These are phyloP conservation scores for Wickerhamomyces chambardii DNA, from an alignment of 805 yeast genomes.

Conservation along the genomic window DNA sequence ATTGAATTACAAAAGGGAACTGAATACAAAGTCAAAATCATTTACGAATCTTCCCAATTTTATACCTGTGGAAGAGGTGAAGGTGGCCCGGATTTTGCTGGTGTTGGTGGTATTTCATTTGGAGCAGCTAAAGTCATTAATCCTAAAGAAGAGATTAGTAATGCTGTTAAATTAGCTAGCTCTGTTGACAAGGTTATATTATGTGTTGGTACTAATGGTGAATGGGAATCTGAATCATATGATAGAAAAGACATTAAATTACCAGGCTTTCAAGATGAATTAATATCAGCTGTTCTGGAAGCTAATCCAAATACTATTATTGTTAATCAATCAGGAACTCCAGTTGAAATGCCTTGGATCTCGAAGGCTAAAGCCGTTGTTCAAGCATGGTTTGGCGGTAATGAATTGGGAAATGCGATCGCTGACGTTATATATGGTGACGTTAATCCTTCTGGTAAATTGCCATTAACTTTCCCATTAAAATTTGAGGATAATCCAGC, in stretches of 20 bases:
- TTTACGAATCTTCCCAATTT: conserved; percentile 43
- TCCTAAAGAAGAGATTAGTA: conserved; percentile 21
- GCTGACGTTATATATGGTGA: conserved; percentile 57
- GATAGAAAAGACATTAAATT: conserved; percentile 44
- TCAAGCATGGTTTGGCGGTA: conserved; percentile 55
- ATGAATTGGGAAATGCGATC: conserved; percentile 48
- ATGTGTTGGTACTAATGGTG: conserved; percentile 41
- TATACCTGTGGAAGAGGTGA: conserved; percentile 6
- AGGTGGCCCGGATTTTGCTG: conserved; percentile 15
- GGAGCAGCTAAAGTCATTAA: conserved; percentile 23
- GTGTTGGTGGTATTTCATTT: conserved; percentile 26
- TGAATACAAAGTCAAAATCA: conserved; percentile 34
- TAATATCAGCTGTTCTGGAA: conserved; percentile 33
- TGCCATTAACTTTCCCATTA: conserved; percentile 46
- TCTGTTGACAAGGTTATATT: conserved; percentile 43
- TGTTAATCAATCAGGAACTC: conserved; percentile 56
- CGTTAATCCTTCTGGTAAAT: conserved; percentile 50
- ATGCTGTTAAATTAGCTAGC: conserved; percentile 41
- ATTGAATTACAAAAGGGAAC: conserved; percentile 32
- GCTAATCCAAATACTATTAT: conserved; percentile 44
- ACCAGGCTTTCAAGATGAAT: conserved; percentile 39
- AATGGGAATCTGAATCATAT: conserved; percentile 55
- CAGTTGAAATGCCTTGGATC: conserved; percentile 51
- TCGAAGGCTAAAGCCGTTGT: conserved; percentile 32
- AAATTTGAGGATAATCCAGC: conserved; percentile 47